Base-by-base conservation (phyloP, 2,329 filamentous ascomycete species). In the Calonectria honghensis region DNA sequence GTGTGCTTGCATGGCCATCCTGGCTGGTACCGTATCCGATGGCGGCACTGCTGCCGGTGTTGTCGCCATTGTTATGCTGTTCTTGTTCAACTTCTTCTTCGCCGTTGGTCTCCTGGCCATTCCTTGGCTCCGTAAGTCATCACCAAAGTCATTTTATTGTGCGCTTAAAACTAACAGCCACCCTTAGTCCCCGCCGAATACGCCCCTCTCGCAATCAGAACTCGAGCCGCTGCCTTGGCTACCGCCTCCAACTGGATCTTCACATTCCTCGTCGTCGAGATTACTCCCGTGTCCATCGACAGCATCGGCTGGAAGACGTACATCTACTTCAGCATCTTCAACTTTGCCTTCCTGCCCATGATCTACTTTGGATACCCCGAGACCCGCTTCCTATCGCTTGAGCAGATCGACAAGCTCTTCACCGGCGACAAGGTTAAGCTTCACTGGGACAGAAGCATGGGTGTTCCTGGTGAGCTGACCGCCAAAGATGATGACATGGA, bases 301-400 rank as follows among this genome's bases (percentile, higher is more conserved):
- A 83, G 79, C 66, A 84, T 86, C 48, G 84, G 85, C 16, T 85
- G 83, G 81, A 80, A 80, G 70, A 85, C 84, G 16, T 87, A 85
- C 73, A 75, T 85, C 64, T 83, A 85, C 65, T 86, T 86, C 71
- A 80, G 81, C 52, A 78, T 84, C 73, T 84, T 85, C 77, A 85
- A 87, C 75, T 79, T 83, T 45, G 70, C 74, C 51, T 85, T 85
- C 71, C 83, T 88, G 20, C 86, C 86, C 0, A 83, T 87, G 72
- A 86, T 89, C 14, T 89, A 86, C 78, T 87, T 88, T 77, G 86
- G 87, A 79, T 89, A 87, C 75, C 88, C 87, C 1, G 88, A 90
- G 76, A 90, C 88, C 0, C 86, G 86, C 37, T 84, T 86, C 0
- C 81, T 89, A 10, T 85, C 85, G 29, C 84, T 90, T 0, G 89